phyloP scores from a whole-genome alignment of 2,329 filamentous ascomycete species.

The Cercospora canescens region DNA sequence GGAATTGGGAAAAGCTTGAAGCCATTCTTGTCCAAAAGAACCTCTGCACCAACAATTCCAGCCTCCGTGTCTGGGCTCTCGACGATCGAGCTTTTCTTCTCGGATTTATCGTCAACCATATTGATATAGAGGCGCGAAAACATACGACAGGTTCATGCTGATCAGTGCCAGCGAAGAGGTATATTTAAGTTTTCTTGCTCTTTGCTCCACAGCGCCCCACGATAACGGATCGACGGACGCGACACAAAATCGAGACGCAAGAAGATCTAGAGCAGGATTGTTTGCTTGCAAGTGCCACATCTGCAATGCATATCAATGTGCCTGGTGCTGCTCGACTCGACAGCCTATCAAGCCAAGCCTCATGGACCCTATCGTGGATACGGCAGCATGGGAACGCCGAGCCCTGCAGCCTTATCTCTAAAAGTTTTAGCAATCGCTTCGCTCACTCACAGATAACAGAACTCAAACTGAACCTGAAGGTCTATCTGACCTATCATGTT shows the following conservation, averaged over 20 bases:
- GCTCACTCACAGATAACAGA: constrained; percentile 10
- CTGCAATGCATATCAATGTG: constrained; percentile 6
- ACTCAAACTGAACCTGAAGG: not conserved
- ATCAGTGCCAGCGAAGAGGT: not conserved
- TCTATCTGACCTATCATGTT: not conserved
- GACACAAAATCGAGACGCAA: not conserved
- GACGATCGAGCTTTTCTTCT: constrained; percentile 13
- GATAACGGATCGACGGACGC: not conserved
- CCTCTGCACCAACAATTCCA: constrained; percentile 12
- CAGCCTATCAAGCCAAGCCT: constrained; percentile 13
- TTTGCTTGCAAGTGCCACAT: not conserved
- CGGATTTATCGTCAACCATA: constrained; percentile 9
- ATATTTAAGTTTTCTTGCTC: not conserved
- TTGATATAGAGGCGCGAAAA: not conserved
- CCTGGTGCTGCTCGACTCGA: not conserved
- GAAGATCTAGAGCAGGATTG: not conserved
- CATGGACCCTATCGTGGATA: constrained; percentile 8
- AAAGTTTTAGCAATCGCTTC: constrained; percentile 11
- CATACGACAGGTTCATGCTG: not conserved
- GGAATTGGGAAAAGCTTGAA: constrained; percentile 19
- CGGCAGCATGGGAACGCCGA: constrained; percentile 4
- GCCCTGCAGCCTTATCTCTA: constrained; percentile 11
- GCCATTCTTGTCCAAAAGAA: constrained; percentile 21
- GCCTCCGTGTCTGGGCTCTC: constrained; percentile 13
- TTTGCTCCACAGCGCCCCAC: not conserved